These are phyloP conservation scores for Ceriops tagal DNA, from an alignment of 345 rosid species.

Conservation along the genomic window DNA sequence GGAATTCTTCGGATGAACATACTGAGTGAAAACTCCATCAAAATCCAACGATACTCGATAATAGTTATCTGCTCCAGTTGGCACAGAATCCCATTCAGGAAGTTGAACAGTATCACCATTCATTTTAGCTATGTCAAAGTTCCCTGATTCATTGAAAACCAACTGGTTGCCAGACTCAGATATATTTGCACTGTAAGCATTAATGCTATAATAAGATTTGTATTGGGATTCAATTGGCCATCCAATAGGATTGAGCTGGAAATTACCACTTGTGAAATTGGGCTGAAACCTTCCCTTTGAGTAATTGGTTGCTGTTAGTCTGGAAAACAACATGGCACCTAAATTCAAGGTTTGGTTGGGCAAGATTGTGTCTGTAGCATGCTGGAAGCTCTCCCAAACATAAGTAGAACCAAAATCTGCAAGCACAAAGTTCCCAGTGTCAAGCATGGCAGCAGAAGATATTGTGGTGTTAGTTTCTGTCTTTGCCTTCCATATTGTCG, in stretches of 20 bases:
- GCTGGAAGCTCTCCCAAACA: slow-evolving; percentile 40
- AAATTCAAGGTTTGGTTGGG: slow-evolving; percentile 32
- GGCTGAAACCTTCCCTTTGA: slow-evolving; percentile 23
- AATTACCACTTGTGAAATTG: slow-evolving; percentile 15
- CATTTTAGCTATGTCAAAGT: no score
- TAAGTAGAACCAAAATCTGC: slow-evolving; percentile 4
- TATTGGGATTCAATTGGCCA: slow-evolving; percentile 17
- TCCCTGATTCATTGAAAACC: no score
- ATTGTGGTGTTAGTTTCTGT: neutral
- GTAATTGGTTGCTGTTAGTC: slow-evolving; percentile 19
- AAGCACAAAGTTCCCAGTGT: slow-evolving; percentile 42
- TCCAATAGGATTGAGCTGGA: slow-evolving; percentile 15
- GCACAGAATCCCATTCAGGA: no score
- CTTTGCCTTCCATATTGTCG: slow-evolving; percentile 4
- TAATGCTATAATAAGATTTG: slow-evolving; percentile 15
- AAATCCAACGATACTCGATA: no score
- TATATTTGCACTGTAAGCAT: no score
- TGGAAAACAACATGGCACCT: slow-evolving; percentile 14
- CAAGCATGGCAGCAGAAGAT: slow-evolving; percentile 25
- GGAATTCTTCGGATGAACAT: no score
- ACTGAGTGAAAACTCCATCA: no score
- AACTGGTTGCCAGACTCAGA: slow-evolving; percentile 3
- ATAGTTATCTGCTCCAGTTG: no score
- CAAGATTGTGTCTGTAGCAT: slow-evolving; percentile 41
- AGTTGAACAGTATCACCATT: no score